These are phyloP conservation scores for Tuber indicum DNA, from an alignment of 495 filamentous ascomycete species.

Conservation along the genomic window DNA sequence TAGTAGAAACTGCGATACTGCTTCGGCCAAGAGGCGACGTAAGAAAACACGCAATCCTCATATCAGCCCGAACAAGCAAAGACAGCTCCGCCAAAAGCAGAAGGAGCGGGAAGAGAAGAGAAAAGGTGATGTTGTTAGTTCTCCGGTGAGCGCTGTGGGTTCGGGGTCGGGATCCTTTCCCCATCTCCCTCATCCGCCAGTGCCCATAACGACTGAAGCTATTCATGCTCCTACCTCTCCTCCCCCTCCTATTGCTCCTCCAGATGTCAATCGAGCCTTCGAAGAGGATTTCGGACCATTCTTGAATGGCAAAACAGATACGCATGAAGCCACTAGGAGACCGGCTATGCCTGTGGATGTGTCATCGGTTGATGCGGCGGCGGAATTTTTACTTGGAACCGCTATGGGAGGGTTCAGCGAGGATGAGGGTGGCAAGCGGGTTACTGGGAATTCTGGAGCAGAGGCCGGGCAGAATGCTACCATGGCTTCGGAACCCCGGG, in stretches of 20 bases:
- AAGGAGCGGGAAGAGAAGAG: slow-evolving; percentile 33
- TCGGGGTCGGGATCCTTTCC: slow-evolving; percentile 16
- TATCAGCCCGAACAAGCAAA: slow-evolving; percentile 27
- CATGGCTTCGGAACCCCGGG: background rate
- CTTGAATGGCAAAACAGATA: slow-evolving; percentile 17
- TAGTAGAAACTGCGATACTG: slow-evolving; percentile 25
- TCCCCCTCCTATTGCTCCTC: background rate
- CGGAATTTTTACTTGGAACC: slow-evolving; percentile 25
- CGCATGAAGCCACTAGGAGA: slow-evolving; percentile 17
- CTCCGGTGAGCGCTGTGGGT: slow-evolving; percentile 10
- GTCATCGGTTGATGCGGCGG: slow-evolving; percentile 23
- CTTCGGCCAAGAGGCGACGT: slow-evolving; percentile 28
- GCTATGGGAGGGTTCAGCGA: slow-evolving; percentile 20
- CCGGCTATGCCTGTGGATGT: slow-evolving; percentile 17
- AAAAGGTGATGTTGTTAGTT: slow-evolving; percentile 25
- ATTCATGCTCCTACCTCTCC: background rate
- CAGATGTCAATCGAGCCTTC: slow-evolving; percentile 27
- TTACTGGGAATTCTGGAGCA: background rate
- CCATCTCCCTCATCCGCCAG: background rate
- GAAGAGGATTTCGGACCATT: slow-evolving; percentile 32
- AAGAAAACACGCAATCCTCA: slow-evolving; percentile 36
- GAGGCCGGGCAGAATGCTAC: background rate
- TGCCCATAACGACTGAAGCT: background rate
- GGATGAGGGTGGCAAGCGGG: background rate
- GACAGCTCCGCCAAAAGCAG: slow-evolving; percentile 31